Evolutionary conservation across 2,329 filamentous ascomycete species (phyloP), one percentile per base, ranked within the genome.

Genomic region (Penicillium decumbens): DNA sequence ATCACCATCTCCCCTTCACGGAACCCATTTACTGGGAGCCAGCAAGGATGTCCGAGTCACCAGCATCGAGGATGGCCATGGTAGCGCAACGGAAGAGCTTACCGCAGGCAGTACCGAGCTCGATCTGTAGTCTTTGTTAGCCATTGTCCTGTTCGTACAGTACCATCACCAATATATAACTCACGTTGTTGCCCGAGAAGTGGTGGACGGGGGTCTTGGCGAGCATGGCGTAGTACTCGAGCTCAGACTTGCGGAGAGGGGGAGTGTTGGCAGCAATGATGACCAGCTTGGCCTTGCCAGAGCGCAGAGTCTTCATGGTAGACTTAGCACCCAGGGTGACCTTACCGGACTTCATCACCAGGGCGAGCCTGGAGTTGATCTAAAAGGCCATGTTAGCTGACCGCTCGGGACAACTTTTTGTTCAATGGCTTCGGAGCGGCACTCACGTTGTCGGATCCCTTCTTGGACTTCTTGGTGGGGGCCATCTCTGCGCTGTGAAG

Each of bases 61-160:
- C 92, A 73, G 91, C 91, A 77, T 97, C 92, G 62, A 97, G 80
- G 72, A 97, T 87, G 67, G 91, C 86, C 88, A 98, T 95, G 77
- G 91, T 95, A 64, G 89, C 92, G 85, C 89, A 95, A 67, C 90
- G 84, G 87, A 95, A 98, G 73, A 97, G 87, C 82, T 97, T 97
- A 82, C 93, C 93, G 80, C 90, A 95, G 66, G 90, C 91, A 72
- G 91, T 97, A 71, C 93, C 93, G 64, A 98, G 83, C 81, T 97
- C 93, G 73, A 97, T 96, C 91, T 97, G 74, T 74, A 69, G 38
- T 32, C 56, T 58, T 66, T 70, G 81, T 86, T 78, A 85, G 82
- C 82, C 62, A 74, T 55, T 56, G 55, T 57, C 51, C 30, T 6
- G 6, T 3, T 12, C 1, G 24, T 13, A 27, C 10, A 33, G 27